Evolutionary conservation across 345 rosid species (phyloP).

Genomic region (Passiflora organensis): DNA sequence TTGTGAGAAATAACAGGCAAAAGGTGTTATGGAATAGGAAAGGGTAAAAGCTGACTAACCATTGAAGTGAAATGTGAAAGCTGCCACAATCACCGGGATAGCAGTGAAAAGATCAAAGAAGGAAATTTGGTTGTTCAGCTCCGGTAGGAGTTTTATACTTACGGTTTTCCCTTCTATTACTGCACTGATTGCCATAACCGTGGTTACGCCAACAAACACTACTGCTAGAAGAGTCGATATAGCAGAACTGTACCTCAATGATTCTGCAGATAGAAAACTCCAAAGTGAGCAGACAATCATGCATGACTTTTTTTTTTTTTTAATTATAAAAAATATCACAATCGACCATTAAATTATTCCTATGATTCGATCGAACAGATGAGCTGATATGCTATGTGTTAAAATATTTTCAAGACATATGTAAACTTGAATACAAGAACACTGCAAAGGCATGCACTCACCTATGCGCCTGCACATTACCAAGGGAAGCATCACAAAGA

Average conservation of each 20-base stretch:
- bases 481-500: conserved; percentile 59
- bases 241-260: conserved; percentile 73
- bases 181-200: conserved; percentile 11
- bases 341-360: no score
- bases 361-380: neutral
- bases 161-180: conserved; percentile 7
- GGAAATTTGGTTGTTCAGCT: conserved; percentile 11
- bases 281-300: neutral
- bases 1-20: neutral
- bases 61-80: conserved; percentile 25
- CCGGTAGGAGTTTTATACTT: conserved; percentile 20
- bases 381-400: no score
- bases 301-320: neutral
- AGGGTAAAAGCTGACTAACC: neutral
- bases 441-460: conserved; percentile 19
- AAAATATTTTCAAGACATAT: no score
- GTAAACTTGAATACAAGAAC: no score
- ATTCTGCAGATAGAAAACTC: conserved; percentile 51
- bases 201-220: conserved; percentile 19
- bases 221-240: conserved; percentile 24
- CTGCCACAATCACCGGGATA: conserved; percentile 20
- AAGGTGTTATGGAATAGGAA: neutral
- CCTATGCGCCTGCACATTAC: conserved; percentile 71
- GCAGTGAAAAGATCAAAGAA: conserved; percentile 23
- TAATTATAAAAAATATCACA: no score